Evolutionary conservation across 1,139 yeast species (phyloP).

Genomic region (Taiozyma sp.): DNA sequence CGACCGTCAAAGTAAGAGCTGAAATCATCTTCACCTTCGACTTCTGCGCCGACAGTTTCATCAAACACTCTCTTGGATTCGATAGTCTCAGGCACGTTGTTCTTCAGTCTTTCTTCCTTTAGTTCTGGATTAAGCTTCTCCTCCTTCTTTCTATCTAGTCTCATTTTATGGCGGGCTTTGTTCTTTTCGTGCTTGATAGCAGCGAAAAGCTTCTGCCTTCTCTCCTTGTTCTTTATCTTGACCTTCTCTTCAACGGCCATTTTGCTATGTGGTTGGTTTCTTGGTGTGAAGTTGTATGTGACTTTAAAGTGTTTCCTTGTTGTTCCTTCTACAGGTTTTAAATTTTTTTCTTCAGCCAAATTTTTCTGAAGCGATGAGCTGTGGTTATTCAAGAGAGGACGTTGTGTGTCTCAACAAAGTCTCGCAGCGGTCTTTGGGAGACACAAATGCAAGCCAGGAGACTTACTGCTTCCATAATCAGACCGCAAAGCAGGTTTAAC

Average conservation of each 20-base stretch:
- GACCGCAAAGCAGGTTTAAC: no score
- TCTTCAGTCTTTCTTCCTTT: constrained; percentile 71
- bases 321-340: background rate
- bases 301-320: background rate
- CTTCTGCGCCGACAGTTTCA: constrained; percentile 62
- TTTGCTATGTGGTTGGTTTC: background rate
- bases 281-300: background rate
- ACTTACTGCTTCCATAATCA: background rate
- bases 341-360: background rate
- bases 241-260: constrained; percentile 24
- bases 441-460: no score
- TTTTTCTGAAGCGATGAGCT: background rate
- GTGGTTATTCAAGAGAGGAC: background rate
- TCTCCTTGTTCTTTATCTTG: constrained; percentile 64
- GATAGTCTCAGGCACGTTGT: constrained; percentile 81
- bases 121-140: constrained; percentile 79
- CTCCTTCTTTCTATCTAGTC: constrained; percentile 75
- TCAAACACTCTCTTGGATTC: constrained; percentile 87
- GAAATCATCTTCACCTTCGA: constrained; percentile 82
- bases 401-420: background rate
- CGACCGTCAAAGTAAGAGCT: constrained; percentile 55
- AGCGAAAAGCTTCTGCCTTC: constrained; percentile 74
- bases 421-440: background rate
- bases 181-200: constrained; percentile 69
- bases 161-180: constrained; percentile 68